phyloP scores from a whole-genome alignment of 441 rosid genomes.

The Metrosideros polymorpha region DNA sequence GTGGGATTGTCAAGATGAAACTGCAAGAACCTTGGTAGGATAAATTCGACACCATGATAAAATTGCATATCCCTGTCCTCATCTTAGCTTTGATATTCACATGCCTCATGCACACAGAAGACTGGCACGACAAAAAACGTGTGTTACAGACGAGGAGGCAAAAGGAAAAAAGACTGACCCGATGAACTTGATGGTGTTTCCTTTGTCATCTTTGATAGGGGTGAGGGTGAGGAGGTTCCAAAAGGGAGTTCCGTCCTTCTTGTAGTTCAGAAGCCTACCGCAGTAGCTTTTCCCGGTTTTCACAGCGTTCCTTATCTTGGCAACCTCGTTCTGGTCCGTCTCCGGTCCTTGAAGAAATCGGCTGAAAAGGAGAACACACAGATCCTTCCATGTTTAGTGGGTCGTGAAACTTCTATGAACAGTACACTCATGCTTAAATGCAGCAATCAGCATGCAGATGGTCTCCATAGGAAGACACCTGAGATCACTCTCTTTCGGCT shows the following conservation, averaged over 20 bases:
- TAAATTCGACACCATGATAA: neutral
- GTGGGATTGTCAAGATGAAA: neutral
- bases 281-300: conserved; percentile 63
- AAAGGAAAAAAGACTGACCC: conserved; percentile 37
- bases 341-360: conserved; percentile 95
- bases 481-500: neutral
- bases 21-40: neutral
- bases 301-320: conserved; percentile 64
- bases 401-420: neutral
- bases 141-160: neutral
- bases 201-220: conserved; percentile 73
- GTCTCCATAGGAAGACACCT: neutral
- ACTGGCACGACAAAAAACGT: neutral
- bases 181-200: conserved; percentile 83
- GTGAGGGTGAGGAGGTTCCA: conserved; percentile 96
- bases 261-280: conserved; percentile 91
- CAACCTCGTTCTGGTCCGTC: conserved; percentile 66
- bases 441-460: neutral
- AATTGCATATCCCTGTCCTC: neutral
- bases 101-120: neutral
- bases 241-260: conserved; percentile 81
- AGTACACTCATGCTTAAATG: neutral
- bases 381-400: neutral
- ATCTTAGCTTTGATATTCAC: neutral
- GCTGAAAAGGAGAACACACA: conserved; percentile 29